phyloP scores from a whole-genome alignment of 371 early-diverging fungal genomes.

The Rhizomucor miehei region DNA sequence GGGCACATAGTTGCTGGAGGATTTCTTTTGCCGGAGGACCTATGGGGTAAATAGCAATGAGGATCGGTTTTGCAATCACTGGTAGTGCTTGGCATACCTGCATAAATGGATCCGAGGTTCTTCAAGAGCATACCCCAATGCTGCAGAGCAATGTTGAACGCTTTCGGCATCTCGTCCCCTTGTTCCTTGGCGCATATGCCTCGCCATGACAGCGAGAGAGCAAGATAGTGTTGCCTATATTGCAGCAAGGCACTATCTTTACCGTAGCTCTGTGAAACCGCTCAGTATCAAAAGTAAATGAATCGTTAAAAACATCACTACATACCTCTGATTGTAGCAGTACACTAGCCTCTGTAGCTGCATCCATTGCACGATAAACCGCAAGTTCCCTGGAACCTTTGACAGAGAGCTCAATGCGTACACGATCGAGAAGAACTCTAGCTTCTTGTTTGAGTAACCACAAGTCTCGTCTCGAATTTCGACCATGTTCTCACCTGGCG shows the following conservation, averaged over 20 bases:
- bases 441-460: neutral
- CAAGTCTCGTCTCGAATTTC: neutral
- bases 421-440: conserved; percentile 10
- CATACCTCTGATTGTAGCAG: conserved; percentile 21
- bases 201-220: conserved; percentile 56
- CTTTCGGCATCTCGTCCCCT: conserved; percentile 19
- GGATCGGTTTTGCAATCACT: neutral
- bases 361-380: conserved; percentile 15
- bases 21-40: conserved; percentile 1
- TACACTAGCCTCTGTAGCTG: conserved; percentile 20
- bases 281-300: neutral
- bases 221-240: conserved; percentile 53
- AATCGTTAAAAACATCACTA: neutral
- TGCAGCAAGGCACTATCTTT: conserved; percentile 37
- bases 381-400: neutral
- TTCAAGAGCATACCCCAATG: conserved; percentile 56
- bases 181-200: conserved; percentile 47
- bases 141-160: conserved; percentile 51
- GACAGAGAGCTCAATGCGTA: conserved; percentile 22
- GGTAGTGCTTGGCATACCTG: conserved; percentile 5
- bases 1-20: conserved; percentile 2
- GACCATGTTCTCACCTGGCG: conserved; percentile 18
- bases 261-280: conserved; percentile 20
- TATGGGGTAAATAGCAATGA: neutral
- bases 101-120: conserved; percentile 20